Evolutionary conservation across 192 early-diverging fungal genomes (phyloP).

Genomic region (Dissophora globulifera): DNA sequence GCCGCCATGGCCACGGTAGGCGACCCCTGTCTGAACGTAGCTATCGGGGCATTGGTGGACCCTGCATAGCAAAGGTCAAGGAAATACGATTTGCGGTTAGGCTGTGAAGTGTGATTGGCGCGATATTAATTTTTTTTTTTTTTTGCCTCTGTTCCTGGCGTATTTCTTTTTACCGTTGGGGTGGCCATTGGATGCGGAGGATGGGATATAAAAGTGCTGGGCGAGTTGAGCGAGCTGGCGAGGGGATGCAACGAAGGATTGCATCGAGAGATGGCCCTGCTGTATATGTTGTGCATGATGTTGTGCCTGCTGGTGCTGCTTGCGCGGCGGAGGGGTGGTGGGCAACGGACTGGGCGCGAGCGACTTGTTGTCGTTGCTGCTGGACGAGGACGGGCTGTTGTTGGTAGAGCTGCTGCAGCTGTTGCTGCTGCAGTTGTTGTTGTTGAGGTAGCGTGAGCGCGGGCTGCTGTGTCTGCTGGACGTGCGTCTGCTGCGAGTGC

Average conservation of each 20-base stretch:
- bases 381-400: background rate
- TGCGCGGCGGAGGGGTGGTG: background rate
- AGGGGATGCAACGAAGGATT: background rate
- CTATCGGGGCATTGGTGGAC: background rate
- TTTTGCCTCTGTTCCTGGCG: too few relatives aligned
- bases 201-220: slow-evolving; percentile 11
- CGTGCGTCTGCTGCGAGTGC: too few relatives aligned
- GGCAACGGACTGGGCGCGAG: too few relatives aligned
- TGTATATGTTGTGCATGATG: too few relatives aligned
- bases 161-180: too few relatives aligned
- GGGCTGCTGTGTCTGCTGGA: background rate
- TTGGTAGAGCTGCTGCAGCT: slow-evolving; percentile 9
- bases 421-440: background rate
- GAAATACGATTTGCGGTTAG: background rate
- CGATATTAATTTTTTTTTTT: too few relatives aligned
- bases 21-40: background rate
- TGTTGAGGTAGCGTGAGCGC: background rate
- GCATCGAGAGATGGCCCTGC: background rate
- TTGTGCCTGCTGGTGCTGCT: background rate
- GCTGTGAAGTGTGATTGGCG: background rate
- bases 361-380: background rate
- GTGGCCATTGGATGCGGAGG: too few relatives aligned
- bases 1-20: background rate
- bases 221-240: background rate
- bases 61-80: slow-evolving; percentile 6